These are phyloP conservation scores for Ogataea philodendri DNA, from an alignment of 805 yeast genomes.

Conservation along the genomic window DNA sequence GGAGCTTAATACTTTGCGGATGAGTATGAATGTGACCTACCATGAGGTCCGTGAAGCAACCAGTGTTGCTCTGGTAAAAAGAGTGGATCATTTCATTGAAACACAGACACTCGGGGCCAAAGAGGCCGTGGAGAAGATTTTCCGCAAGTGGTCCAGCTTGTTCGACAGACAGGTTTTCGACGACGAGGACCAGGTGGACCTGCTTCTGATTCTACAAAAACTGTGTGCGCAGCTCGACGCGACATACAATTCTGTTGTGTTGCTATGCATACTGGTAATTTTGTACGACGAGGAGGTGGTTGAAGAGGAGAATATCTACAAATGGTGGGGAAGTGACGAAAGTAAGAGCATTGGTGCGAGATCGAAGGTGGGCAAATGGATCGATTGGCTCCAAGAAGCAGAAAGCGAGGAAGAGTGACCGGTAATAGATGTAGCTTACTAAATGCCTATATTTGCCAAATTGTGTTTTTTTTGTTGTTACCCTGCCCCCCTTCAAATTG, in stretches of 20 bases:
- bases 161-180: slow-evolving; percentile 85
- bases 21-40: slow-evolving; percentile 96
- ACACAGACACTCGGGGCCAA: slow-evolving; percentile 76
- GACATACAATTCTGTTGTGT: slow-evolving; percentile 48
- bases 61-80: slow-evolving; percentile 61
- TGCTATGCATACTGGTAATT: slow-evolving; percentile 51
- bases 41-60: slow-evolving; percentile 90
- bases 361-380: slow-evolving; percentile 64
- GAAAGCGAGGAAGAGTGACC: slow-evolving; percentile 33
- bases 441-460: slow-evolving; percentile 1
- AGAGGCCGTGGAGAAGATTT: slow-evolving; percentile 73
- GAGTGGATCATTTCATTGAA: slow-evolving; percentile 69
- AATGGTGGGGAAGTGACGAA: slow-evolving; percentile 73
- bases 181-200: slow-evolving; percentile 70
- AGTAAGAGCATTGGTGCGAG: slow-evolving; percentile 41
- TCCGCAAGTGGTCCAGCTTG: slow-evolving; percentile 77
- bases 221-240: slow-evolving; percentile 42
- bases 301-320: slow-evolving; percentile 74
- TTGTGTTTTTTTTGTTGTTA: slow-evolving; percentile 5
- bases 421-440: too few species aligned
- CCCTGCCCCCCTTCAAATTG: slow-evolving; percentile 17
- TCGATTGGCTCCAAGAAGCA: slow-evolving; percentile 85
- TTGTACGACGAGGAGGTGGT: slow-evolving; percentile 80
- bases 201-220: slow-evolving; percentile 52
- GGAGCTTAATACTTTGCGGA: slow-evolving; percentile 90